A percentile compares a stretch with the other conserved stretches of the same genome.
Evolutionary conservation across 2,329 filamentous ascomycete genomes (phyloP).

Genomic region (Claviceps purpurea): DNA sequence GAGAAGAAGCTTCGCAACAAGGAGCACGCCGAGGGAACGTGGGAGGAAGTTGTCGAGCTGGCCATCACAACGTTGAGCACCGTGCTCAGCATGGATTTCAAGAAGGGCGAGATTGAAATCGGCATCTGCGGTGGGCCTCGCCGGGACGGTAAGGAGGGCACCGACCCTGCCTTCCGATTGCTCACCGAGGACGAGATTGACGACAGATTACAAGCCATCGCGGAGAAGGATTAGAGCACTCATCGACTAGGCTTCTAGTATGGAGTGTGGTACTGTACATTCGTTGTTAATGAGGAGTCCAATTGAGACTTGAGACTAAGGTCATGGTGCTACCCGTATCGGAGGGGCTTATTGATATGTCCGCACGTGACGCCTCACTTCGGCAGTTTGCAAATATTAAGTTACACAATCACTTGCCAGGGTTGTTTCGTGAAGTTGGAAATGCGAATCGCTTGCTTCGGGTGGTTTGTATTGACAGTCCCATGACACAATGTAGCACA

Average conservation of each 20-base stretch:
- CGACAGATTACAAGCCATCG: conserved; percentile 92
- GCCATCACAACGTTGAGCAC: conserved; percentile 92
- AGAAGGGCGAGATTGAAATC: conserved; percentile 97
- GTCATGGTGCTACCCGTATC: not conserved
- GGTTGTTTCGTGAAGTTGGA: not conserved
- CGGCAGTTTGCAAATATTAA: not conserved
- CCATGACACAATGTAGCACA: not conserved
- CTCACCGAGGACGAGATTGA: conserved; percentile 97
- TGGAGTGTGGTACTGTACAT: not conserved
- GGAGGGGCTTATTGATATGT: not conserved
- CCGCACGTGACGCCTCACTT: not conserved
- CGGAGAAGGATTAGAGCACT: conserved; percentile 76
- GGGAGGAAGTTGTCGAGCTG: conserved; percentile 96
- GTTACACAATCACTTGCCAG: not conserved
- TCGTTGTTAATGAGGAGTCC: conserved; percentile 1
- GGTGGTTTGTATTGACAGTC: not conserved
- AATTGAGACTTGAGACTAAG: not conserved
- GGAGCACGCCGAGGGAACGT: conserved; percentile 78
- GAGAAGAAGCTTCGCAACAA: conserved; percentile 99
- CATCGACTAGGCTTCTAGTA: not conserved
- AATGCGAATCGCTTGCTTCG: not conserved
- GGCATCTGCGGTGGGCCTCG: conserved; percentile 87
- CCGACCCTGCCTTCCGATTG: conserved; percentile 66
- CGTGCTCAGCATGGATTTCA: conserved; percentile 97
- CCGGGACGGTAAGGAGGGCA: conserved; percentile 70